Evolutionary conservation across 371 early-diverging fungal genomes (phyloP).

Genomic region (Batrachochytrium dendrobatidis): DNA sequence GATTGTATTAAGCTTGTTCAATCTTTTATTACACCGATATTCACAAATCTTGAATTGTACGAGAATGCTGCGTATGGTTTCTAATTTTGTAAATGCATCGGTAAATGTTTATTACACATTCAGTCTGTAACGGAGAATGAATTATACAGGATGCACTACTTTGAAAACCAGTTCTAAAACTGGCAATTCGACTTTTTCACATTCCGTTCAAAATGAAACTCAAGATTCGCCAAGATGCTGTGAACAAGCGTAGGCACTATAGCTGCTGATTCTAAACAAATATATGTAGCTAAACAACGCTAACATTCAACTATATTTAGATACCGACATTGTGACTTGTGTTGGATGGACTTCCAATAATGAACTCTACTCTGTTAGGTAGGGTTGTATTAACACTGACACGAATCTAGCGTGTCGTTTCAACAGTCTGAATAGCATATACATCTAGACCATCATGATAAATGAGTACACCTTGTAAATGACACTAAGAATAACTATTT

Average conservation of each 20-base stretch:
- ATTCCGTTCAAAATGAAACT: slow-evolving; percentile 34
- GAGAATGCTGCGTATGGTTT: no score
- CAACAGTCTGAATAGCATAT: not conserved
- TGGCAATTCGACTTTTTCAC: no score
- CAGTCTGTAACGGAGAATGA: no score
- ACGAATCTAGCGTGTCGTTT: no score
- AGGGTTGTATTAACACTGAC: slow-evolving; percentile 4
- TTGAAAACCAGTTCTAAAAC: no score
- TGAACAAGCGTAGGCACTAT: slow-evolving; percentile 19
- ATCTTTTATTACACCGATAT: no score
- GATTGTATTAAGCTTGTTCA: no score
- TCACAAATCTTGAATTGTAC: no score
- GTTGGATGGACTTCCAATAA: slow-evolving; percentile 46
- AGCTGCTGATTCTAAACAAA: not conserved
- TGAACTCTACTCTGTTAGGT: slow-evolving; percentile 45
- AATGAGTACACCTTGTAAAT: not conserved
- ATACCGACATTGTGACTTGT: slow-evolving; percentile 37
- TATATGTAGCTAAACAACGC: not conserved
- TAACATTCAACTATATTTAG: slow-evolving; percentile 8
- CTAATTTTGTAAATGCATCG: no score
- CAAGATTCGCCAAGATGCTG: slow-evolving; percentile 23
- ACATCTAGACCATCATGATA: slow-evolving; percentile 2
- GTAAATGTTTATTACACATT: no score
- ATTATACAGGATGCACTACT: no score
- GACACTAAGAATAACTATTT: not conserved